Conservation (phyloP, 2,329 filamentous ascomycete genomes). For the Trichoderma koningii region DNA sequence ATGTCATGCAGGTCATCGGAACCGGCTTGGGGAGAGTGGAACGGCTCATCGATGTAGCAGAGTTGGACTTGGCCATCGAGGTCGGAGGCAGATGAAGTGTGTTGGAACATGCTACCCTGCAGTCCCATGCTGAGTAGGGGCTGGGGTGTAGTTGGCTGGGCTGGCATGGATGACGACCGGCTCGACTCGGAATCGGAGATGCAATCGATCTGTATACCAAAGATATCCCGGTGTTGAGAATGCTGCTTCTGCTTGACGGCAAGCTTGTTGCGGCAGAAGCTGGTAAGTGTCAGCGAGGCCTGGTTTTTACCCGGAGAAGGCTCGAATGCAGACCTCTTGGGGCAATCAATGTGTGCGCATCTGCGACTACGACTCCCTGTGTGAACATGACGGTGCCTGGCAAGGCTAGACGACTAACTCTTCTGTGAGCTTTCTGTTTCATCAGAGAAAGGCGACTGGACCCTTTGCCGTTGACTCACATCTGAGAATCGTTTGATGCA, state of each 20-base stretch:
- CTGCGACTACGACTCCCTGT: slow-evolving; percentile 68
- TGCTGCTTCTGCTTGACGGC: slow-evolving; percentile 68
- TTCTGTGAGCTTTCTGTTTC: background rate
- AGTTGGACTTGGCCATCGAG: slow-evolving; percentile 54
- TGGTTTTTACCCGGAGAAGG: background rate
- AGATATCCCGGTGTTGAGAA: slow-evolving; percentile 60
- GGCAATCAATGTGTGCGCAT: slow-evolving; percentile 61
- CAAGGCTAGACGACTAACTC: slow-evolving; percentile 63
- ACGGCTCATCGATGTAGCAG: slow-evolving; percentile 46
- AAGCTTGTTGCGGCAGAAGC: slow-evolving; percentile 72
- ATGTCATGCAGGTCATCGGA: slow-evolving; percentile 49
- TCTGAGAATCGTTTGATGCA: slow-evolving; percentile 72
- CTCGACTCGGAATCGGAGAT: slow-evolving; percentile 60
- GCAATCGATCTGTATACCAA: slow-evolving; percentile 55
- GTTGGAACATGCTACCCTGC: slow-evolving; percentile 48
- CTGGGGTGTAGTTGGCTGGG: slow-evolving; percentile 56
- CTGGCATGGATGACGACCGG: slow-evolving; percentile 61
- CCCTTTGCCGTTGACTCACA: slow-evolving; percentile 47
- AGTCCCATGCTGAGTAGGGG: slow-evolving; percentile 45
- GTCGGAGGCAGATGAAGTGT: slow-evolving; percentile 57
- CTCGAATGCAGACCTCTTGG: slow-evolving; percentile 56
- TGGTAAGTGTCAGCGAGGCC: slow-evolving; percentile 36
- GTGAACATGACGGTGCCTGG: slow-evolving; percentile 66
- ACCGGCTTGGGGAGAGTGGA: slow-evolving; percentile 51
- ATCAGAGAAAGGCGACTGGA: too few species aligned